A percentile compares a stretch with the other conserved stretches of the same genome.
These are phyloP conservation scores for Akanthomyces uredinophilus DNA, from an alignment of 2,329 filamentous ascomycete species.

Conservation along the genomic window DNA sequence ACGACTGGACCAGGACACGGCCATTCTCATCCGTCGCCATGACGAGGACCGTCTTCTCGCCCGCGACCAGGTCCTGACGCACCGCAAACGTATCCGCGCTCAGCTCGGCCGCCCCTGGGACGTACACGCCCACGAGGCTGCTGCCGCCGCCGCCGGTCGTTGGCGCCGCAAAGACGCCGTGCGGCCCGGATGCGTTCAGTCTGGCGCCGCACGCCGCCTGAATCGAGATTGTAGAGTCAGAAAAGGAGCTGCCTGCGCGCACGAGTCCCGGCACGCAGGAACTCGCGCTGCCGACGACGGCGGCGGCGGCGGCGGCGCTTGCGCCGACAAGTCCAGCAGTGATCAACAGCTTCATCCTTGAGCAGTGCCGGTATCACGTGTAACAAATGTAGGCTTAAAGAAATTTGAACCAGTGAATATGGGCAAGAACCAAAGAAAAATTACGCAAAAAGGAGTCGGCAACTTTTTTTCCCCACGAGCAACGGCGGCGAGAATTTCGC, in stretches of 20 bases:
- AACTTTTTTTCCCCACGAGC: background rate
- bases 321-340: background rate
- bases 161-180: background rate
- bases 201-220: background rate
- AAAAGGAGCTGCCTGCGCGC: background rate
- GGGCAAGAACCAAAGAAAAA: too few relatives aligned
- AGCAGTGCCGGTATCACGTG: background rate
- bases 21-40: background rate
- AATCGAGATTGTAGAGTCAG: background rate
- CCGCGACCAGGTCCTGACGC: background rate
- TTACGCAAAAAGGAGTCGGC: background rate
- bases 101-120: background rate
- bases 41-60: background rate
- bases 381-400: too few relatives aligned
- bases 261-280: background rate
- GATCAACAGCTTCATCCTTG: background rate
- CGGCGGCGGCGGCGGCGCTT: background rate
- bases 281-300: background rate
- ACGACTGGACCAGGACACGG: background rate
- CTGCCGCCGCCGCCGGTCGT: background rate
- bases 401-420: background rate
- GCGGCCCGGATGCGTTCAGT: background rate
- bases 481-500: background rate
- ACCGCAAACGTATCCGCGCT: background rate
- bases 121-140: background rate